Evolutionary conservation across 164 flowering plant species (phyloP), one percentile per base, ranked within the genome.

Genomic region (Annona cherimola): DNA sequence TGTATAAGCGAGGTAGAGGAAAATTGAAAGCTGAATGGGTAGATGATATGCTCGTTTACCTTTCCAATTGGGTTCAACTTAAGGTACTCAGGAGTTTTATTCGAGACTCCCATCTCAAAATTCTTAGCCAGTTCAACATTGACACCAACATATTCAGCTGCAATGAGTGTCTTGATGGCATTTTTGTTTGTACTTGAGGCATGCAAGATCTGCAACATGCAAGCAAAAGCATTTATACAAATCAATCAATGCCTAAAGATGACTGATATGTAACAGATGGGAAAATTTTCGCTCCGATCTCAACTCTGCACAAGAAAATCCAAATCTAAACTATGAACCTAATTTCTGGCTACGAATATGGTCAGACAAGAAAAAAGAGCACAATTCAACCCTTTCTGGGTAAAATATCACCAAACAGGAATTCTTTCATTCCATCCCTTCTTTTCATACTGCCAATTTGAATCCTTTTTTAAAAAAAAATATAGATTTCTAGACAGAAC

Each of bases 1-100:
- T 39, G 6, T 50, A 9, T 50, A 50, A 50, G 57, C 57, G 14
- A 50, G 35, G 35, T 26, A 26, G 35, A 26, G 35, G 35, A 26
- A 26, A 26, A 26, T 26, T 26, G 35, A 26, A 26, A 26, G 35
- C 35, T 26, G 35, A 26, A 26, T 26, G 35, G 35, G 35, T 50
- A 50, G 57, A 50, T 3, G 14, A 50, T 19, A 61, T 61, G 11
- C 19, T 6, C 11, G 6, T 61, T 1, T n/a, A 88, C 95, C 96
- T 91, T 91, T 62, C 96, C 93, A 75, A 91, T 74, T 11, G 96
- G 93, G 72, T 88, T 90, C 89, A 91, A 88, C 79, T 84, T 84
- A 50, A 89, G 73, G 76, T 83, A 91, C 62, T 88, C 88, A 1
- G 90, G 87, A 60, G 86, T 83, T 71, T 88, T 86, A 54, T 88